Conservation (phyloP, 768 basidiomycete species). For the Suillus decipiens region DNA sequence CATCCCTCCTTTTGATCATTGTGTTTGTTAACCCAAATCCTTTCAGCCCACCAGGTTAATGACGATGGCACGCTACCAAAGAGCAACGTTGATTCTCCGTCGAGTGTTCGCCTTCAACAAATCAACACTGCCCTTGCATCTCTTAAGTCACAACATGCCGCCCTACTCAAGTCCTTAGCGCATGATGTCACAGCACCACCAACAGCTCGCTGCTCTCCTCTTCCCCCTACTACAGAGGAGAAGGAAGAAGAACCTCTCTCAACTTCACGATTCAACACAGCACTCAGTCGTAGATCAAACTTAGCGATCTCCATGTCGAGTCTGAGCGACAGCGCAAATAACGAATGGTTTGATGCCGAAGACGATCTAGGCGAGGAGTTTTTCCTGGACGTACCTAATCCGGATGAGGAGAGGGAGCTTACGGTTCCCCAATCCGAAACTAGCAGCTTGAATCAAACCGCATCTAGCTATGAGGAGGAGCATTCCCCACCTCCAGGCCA, state of each 20-base stretch:
- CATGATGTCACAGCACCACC: constrained; percentile 30
- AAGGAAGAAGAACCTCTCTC: constrained; percentile 35
- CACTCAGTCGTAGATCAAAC: constrained; percentile 38
- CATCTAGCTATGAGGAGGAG: constrained; percentile 53
- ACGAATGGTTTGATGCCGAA: constrained; percentile 79
- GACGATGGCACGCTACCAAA: constrained; percentile 31
- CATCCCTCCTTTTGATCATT: constrained; percentile 19
- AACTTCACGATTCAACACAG: constrained; percentile 24
- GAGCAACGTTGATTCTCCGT: constrained; percentile 19
- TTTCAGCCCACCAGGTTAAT: constrained; percentile 18
- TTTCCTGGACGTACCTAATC: constrained; percentile 50
- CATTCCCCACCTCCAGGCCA: constrained; percentile 1
- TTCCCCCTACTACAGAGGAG: constrained; percentile 53
- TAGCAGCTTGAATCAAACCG: constrained; percentile 39
- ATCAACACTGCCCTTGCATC: constrained; percentile 49
- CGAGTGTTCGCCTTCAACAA: constrained; percentile 39
- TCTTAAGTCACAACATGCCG: constrained; percentile 61
- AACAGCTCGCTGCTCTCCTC: constrained; percentile 29
- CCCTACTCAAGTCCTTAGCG: constrained; percentile 47
- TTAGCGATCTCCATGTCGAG: constrained; percentile 52
- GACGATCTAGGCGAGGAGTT: constrained; percentile 58
- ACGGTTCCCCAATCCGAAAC: constrained; percentile 42
- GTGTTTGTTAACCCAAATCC: constrained; percentile 10
- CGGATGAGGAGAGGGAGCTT: constrained; percentile 41
- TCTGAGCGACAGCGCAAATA: constrained; percentile 46